These are phyloP conservation scores for Papiliotrema nemorosa DNA, from an alignment of 1,284 basidiomycete genomes.

Conservation along the genomic window DNA sequence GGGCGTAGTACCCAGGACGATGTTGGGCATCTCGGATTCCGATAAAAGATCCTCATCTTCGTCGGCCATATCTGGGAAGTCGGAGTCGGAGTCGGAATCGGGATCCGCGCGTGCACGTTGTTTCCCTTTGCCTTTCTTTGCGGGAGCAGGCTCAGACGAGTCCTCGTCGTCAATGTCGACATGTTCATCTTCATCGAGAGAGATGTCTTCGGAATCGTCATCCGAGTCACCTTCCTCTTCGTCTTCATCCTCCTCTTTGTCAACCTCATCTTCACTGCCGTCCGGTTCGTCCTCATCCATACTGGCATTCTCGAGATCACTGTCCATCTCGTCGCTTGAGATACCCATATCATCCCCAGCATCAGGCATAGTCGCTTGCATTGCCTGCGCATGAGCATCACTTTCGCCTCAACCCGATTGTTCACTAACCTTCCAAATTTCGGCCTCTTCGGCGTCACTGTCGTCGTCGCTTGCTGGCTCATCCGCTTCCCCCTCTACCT, in stretches of 20 bases:
- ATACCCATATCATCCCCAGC: constrained; percentile 58
- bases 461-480: constrained; percentile 52
- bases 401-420: not conserved
- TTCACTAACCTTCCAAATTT: constrained; percentile 74
- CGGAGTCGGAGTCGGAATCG: constrained; percentile 15
- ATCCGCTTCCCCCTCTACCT: constrained; percentile 37
- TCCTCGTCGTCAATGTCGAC: constrained; percentile 26
- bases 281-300: constrained; percentile 57
- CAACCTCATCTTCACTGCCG: constrained; percentile 32
- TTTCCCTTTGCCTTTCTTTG: constrained; percentile 12
- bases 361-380: constrained; percentile 74
- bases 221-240: constrained; percentile 35
- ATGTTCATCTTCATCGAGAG: constrained; percentile 17
- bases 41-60: constrained; percentile 50
- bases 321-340: constrained; percentile 57
- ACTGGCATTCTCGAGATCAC: constrained; percentile 52
- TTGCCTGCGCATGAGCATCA: constrained; percentile 56
- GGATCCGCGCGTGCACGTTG: constrained; percentile 6
- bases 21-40: constrained; percentile 47
- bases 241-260: constrained; percentile 19
- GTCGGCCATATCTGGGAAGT: constrained; percentile 40
- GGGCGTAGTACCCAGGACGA: constrained; percentile 32
- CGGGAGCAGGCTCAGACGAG: constrained; percentile 4
- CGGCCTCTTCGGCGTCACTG: constrained; percentile 59
- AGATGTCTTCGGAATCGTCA: constrained; percentile 13